Percentiles rank a stretch among this genome's conserved stretches.
These are phyloP conservation scores for Orbilia javanica DNA, from an alignment of 2,329 filamentous ascomycete genomes.

Conservation along the genomic window DNA sequence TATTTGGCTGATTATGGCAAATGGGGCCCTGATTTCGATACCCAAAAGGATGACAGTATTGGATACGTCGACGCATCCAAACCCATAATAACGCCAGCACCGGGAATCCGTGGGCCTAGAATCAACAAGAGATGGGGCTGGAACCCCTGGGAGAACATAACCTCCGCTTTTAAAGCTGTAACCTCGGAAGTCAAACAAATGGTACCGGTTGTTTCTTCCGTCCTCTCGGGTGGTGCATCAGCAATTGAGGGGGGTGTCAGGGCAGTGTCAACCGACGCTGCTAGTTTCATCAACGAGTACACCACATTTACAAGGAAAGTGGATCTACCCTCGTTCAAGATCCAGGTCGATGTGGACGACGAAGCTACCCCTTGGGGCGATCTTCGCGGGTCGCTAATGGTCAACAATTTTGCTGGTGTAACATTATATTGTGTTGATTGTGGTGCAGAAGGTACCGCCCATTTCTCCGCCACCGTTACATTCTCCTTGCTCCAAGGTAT, in stretches of 20 bases:
- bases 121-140: slow-evolving; percentile 50
- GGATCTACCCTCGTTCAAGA: slow-evolving; percentile 28
- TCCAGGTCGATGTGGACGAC: slow-evolving; percentile 40
- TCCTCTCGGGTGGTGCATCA: slow-evolving; percentile 29
- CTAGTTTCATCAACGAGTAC: slow-evolving; percentile 33
- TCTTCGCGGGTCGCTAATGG: slow-evolving; percentile 22
- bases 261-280: slow-evolving; percentile 39
- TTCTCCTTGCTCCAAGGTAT: slow-evolving; percentile 50
- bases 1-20: slow-evolving; percentile 35
- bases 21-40: slow-evolving; percentile 51
- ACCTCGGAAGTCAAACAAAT: slow-evolving; percentile 34
- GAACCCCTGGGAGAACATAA: slow-evolving; percentile 54
- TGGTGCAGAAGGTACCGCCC: slow-evolving; percentile 36
- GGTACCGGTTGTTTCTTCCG: slow-evolving; percentile 40
- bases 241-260: slow-evolving; percentile 40
- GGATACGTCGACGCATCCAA: slow-evolving; percentile 44
- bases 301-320: slow-evolving; percentile 30
- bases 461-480: slow-evolving; percentile 41
- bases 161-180: slow-evolving; percentile 39
- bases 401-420: slow-evolving; percentile 34
- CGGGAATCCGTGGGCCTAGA: background rate
- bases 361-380: slow-evolving; percentile 29
- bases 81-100: slow-evolving; percentile 41
- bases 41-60: slow-evolving; percentile 39
- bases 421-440: slow-evolving; percentile 54